Conservation (phyloP, 2,329 filamentous ascomycete species). For the Diaporthe sp. region DNA sequence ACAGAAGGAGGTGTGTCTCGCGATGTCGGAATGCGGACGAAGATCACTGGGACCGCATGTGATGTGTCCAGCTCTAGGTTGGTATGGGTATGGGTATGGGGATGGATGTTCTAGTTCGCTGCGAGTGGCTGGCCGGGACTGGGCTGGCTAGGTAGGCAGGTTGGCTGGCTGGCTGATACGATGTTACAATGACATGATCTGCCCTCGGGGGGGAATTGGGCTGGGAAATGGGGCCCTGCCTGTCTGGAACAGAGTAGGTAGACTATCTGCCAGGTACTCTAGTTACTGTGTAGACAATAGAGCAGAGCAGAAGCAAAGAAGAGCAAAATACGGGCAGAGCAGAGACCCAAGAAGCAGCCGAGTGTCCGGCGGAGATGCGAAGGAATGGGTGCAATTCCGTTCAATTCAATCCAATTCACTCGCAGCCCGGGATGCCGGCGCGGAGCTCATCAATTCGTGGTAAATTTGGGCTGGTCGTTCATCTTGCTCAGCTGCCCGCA, state of each 20-base stretch:
- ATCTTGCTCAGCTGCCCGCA: slow-evolving; percentile 26
- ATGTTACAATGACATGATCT: slow-evolving; percentile 27
- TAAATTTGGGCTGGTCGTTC: slow-evolving; percentile 24
- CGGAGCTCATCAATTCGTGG: slow-evolving; percentile 31
- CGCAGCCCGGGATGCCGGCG: slow-evolving; percentile 17
- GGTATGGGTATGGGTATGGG: slow-evolving; percentile 8
- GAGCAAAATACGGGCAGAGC: background rate
- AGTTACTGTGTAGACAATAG: background rate
- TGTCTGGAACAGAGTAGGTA: background rate
- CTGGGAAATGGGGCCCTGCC: slow-evolving; percentile 5
- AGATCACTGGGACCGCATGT: slow-evolving; percentile 32
- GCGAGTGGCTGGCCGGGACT: slow-evolving; percentile 23
- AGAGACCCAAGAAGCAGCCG: background rate
- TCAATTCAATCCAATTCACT: slow-evolving; percentile 12
- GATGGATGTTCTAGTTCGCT: slow-evolving; percentile 13
- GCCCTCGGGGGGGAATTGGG: background rate
- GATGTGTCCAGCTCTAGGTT: slow-evolving; percentile 27
- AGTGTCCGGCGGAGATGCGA: background rate
- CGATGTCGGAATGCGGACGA: slow-evolving; percentile 29
- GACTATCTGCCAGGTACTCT: background rate
- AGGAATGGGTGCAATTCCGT: slow-evolving; percentile 25
- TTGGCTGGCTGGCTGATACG: slow-evolving; percentile 4
- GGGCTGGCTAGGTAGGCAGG: background rate
- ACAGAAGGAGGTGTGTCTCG: slow-evolving; percentile 28
- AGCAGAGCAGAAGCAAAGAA: background rate